These are phyloP conservation scores for Gentiana straminea DNA, from an alignment of 257 asterid species.

Conservation along the genomic window DNA sequence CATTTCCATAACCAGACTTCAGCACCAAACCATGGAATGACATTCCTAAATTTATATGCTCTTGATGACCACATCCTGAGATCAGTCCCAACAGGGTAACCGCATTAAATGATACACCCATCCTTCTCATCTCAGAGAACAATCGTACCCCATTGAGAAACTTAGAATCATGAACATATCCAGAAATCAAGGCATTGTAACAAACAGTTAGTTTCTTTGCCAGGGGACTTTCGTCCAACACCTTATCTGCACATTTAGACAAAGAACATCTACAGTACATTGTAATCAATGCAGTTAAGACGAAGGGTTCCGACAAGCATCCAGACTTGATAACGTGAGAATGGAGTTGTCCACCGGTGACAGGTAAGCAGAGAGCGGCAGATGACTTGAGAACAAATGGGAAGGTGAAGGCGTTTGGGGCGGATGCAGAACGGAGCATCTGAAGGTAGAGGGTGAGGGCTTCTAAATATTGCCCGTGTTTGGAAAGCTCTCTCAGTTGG, in stretches of 20 bases:
- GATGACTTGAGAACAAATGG: slow-evolving; percentile 77
- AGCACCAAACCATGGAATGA: slow-evolving; percentile 46
- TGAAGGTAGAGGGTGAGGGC: slow-evolving; percentile 49
- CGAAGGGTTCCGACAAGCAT: slow-evolving; percentile 66
- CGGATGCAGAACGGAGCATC: slow-evolving; percentile 59
- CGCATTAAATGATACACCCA: slow-evolving; percentile 23
- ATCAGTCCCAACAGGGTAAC: slow-evolving; percentile 73
- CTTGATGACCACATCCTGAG: slow-evolving; percentile 44
- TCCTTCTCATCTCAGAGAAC: slow-evolving; percentile 47
- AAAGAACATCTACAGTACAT: slow-evolving; percentile 41
- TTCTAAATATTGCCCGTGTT: slow-evolving; percentile 40
- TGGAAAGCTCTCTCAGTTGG: slow-evolving; percentile 55
- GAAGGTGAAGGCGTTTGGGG: slow-evolving; percentile 78
- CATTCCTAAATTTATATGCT: slow-evolving; percentile 44
- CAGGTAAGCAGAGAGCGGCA: slow-evolving; percentile 43
- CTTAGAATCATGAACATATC: slow-evolving; percentile 30
- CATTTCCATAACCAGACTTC: slow-evolving; percentile 36
- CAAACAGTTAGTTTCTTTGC: slow-evolving; percentile 41
- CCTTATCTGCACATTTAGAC: slow-evolving; percentile 27
- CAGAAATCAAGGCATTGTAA: slow-evolving; percentile 79
- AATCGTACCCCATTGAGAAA: slow-evolving; percentile 32
- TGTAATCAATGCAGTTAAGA: slow-evolving; percentile 55
- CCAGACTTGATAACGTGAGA: slow-evolving; percentile 68
- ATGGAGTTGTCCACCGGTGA: slow-evolving; percentile 51
- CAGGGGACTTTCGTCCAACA: slow-evolving; percentile 71